Conservation (phyloP, 257 asterid species). For the Agastache rugosa region DNA sequence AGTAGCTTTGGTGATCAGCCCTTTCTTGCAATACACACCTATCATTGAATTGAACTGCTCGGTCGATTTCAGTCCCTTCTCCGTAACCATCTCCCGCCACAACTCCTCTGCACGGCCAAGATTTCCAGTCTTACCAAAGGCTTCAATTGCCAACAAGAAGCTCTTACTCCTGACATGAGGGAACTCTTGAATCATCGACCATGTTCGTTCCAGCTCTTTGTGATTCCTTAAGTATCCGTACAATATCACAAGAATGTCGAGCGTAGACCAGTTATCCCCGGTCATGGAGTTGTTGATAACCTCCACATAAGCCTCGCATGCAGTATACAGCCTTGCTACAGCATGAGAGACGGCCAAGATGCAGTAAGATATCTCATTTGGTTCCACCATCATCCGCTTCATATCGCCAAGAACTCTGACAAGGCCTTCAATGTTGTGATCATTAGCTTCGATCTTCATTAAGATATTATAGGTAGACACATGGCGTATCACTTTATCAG, state of each 20-base stretch:
- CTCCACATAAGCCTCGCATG: constrained; percentile 72
- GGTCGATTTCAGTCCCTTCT: constrained; percentile 65
- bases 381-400: constrained; percentile 60
- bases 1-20: constrained; percentile 77
- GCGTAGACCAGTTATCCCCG: constrained; percentile 85
- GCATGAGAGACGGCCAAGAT: constrained; percentile 83
- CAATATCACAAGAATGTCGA: constrained; percentile 70
- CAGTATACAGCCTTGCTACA: constrained; percentile 82
- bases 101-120: constrained; percentile 70
- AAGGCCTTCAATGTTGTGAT: constrained; percentile 76
- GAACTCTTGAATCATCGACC: constrained; percentile 59
- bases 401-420: constrained; percentile 68
- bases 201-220: constrained; percentile 68
- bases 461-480: constrained; percentile 80
- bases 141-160: constrained; percentile 73
- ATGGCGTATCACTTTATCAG: constrained; percentile 75
- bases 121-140: constrained; percentile 78
- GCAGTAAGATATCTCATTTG: constrained; percentile 84
- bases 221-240: constrained; percentile 67
- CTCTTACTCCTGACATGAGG: constrained; percentile 69
- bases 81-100: constrained; percentile 64
- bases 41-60: constrained; percentile 83
- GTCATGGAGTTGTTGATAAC: constrained; percentile 60
- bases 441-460: constrained; percentile 77
- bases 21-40: constrained; percentile 75